A percentile compares a stretch with the other conserved stretches of the same genome.
phyloP scores from a whole-genome alignment of 148 eudicot genomes.

The Vaccinium darrowii region DNA sequence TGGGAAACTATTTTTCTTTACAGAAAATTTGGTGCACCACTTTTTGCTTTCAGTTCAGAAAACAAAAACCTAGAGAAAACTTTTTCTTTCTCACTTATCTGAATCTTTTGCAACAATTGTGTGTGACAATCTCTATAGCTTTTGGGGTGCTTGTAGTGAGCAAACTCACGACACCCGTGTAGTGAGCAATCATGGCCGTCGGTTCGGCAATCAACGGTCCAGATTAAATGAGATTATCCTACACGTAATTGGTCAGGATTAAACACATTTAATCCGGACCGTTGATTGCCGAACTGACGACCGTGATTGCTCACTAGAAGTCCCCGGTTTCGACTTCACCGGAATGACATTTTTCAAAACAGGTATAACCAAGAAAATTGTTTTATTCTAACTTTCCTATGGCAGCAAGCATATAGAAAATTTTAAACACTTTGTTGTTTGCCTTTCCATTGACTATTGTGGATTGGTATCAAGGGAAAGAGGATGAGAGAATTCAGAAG shows the following conservation, averaged over 20 bases:
- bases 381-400: not conserved
- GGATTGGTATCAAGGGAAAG: not conserved
- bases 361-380: not conserved
- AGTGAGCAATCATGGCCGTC: no score
- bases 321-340: not conserved
- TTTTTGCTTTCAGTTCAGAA: not conserved
- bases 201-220: no score
- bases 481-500: not conserved
- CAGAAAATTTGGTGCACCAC: not conserved
- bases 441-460: not conserved
- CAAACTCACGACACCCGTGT: no score
- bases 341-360: not conserved
- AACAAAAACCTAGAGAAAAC: no score
- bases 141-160: not conserved
- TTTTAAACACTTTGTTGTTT: not conserved
- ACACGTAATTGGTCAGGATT: no score
- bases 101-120: not conserved
- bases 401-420: not conserved
- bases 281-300: no score
- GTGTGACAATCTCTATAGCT: not conserved
- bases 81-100: not conserved
- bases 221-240: no score
- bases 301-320: no score
- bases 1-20: not conserved
- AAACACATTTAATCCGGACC: no score